A percentile compares a stretch with the other conserved stretches of the same genome.
Evolutionary conservation across 805 yeast genomes (phyloP).

Genomic region (Candida fluviatilis): DNA sequence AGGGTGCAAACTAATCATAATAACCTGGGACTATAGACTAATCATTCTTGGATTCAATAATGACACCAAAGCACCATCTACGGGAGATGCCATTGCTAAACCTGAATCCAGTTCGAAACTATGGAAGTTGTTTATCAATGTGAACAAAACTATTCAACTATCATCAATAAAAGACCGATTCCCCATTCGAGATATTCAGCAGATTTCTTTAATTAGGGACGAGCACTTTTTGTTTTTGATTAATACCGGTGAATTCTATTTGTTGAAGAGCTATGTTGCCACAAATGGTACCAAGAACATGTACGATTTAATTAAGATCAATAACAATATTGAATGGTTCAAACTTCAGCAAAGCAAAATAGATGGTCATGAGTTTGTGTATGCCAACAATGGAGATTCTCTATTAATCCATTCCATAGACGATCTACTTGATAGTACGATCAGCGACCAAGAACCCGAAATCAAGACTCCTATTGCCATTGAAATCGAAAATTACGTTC

Average conservation of each 20-base stretch:
- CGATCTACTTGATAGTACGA: conserved; percentile 18
- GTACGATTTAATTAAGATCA: conserved; percentile 32
- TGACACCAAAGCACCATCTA: conserved; percentile 5
- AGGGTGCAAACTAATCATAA: conserved; percentile 15
- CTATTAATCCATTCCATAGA: conserved; percentile 24
- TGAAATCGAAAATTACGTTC: conserved; percentile 23
- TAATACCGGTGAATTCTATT: conserved; percentile 34
- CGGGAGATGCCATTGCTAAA: not conserved
- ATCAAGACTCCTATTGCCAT: conserved; percentile 22
- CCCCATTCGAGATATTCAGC: conserved; percentile 16
- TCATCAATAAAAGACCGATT: conserved; percentile 26
- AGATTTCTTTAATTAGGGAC: conserved; percentile 22
- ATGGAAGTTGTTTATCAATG: conserved; percentile 26
- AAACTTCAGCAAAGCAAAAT: conserved; percentile 21
- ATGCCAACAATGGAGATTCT: conserved; percentile 37
- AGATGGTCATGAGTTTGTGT: conserved; percentile 13
- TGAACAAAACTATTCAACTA: conserved; percentile 30
- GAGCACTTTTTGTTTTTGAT: conserved; percentile 34
- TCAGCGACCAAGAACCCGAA: conserved; percentile 10
- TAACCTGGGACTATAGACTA: conserved; percentile 27
- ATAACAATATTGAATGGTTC: conserved; percentile 28
- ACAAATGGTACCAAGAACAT: conserved; percentile 17
- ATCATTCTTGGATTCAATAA: conserved; percentile 20
- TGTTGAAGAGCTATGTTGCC: conserved; percentile 28
- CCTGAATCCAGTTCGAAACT: conserved; percentile 5